Percentiles rank a stretch among this genome's conserved stretches.
Conservation (phyloP, 108 stramenopile species). For the Cyclotella sp. region DNA sequence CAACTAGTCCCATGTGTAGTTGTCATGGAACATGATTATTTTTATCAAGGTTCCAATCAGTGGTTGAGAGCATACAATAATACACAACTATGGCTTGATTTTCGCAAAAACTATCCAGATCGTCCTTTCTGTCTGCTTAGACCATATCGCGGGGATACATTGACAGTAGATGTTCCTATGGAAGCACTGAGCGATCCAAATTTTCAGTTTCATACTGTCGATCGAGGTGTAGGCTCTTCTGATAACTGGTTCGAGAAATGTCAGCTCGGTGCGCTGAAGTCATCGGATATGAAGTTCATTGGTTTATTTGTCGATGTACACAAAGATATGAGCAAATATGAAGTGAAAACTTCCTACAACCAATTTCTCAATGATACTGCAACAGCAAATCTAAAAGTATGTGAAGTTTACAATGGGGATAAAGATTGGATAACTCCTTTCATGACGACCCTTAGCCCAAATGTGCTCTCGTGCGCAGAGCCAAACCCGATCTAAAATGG, state of each 20-base stretch:
- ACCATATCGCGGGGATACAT: background rate
- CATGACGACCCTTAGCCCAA: background rate
- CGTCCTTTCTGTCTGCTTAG: background rate
- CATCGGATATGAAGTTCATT: slow-evolving; percentile 5
- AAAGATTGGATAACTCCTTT: background rate
- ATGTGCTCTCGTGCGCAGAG: background rate
- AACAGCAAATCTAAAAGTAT: background rate
- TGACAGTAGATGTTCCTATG: background rate
- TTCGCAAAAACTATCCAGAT: background rate
- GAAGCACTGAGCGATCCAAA: background rate
- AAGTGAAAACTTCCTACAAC: slow-evolving; percentile 21
- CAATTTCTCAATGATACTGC: background rate
- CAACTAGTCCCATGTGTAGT: no score
- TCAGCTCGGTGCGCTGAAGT: background rate
- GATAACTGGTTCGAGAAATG: slow-evolving; percentile 15
- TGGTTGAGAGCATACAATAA: no score
- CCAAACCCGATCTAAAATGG: no score
- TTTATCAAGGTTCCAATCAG: no score
- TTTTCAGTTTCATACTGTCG: background rate
- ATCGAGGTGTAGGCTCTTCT: background rate
- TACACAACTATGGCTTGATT: no score
- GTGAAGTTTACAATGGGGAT: background rate
- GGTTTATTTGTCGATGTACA: slow-evolving; percentile 36
- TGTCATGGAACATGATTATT: no score
- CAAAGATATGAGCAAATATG: slow-evolving; percentile 10